Evolutionary conservation across 768 basidiomycete species (phyloP).

Genomic region (Mycena galopus): DNA sequence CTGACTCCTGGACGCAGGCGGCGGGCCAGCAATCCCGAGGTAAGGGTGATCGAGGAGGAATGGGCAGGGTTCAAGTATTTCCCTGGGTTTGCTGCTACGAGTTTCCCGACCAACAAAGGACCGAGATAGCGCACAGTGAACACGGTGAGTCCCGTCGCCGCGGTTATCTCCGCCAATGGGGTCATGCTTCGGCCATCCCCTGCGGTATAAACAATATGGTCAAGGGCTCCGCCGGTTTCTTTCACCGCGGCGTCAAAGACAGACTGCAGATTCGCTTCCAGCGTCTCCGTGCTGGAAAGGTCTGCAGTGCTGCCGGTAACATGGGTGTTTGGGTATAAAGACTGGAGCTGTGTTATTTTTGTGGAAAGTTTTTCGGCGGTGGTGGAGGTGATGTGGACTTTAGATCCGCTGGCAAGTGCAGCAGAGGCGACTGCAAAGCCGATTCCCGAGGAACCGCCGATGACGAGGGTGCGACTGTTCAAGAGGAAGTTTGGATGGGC

Average conservation of each 20-base stretch:
- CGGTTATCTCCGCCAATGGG: background rate
- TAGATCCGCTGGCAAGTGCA: background rate
- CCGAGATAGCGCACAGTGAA: no score
- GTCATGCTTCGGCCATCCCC: background rate
- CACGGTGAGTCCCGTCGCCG: background rate
- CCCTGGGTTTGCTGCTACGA: no score
- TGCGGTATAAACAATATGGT: background rate
- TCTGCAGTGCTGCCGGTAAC: background rate
- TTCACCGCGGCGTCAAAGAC: background rate
- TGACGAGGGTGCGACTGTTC: background rate
- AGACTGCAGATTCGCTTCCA: background rate
- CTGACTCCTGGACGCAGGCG: background rate
- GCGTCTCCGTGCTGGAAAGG: background rate
- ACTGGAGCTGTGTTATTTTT: background rate
- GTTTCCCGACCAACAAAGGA: no score
- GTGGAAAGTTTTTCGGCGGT: background rate
- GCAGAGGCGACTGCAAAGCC: no score
- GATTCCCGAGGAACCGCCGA: background rate
- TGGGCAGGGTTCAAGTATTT: no score
- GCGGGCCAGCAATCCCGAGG: background rate
- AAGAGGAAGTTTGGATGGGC: background rate
- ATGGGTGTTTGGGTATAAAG: background rate
- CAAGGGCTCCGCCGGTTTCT: background rate
- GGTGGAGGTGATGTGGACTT: background rate
- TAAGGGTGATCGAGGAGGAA: background rate